Conservation (phyloP, 2,329 filamentous ascomycete genomes). For the Beauveria sp. region DNA sequence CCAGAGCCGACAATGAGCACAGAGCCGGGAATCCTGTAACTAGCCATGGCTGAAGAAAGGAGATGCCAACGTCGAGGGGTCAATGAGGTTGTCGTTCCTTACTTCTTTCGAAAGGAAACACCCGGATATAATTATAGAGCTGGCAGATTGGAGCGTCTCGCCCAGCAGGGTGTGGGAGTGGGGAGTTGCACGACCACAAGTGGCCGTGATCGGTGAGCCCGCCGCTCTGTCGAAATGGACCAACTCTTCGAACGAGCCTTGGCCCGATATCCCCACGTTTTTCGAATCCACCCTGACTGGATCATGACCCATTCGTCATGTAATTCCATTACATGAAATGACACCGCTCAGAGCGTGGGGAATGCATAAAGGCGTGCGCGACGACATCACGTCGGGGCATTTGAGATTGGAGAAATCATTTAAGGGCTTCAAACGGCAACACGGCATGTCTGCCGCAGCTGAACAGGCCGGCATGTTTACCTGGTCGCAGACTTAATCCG, state of each 20-base stretch:
- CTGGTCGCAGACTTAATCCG: not conserved
- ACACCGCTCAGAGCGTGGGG: not conserved
- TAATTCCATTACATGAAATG: not conserved
- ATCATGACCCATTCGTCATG: not conserved
- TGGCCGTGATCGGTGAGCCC: constrained; percentile 1
- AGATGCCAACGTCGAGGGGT: not conserved
- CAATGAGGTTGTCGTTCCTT: not conserved
- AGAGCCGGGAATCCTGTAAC: constrained; percentile 32
- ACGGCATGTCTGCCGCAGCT: not conserved
- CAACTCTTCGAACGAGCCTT: not conserved
- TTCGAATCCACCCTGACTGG: not conserved
- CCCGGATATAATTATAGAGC: not conserved
- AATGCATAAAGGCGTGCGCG: not conserved
- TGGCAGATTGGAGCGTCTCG: not conserved
- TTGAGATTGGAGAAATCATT: not conserved
- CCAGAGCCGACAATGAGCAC: constrained; percentile 65
- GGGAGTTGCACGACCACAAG: not conserved
- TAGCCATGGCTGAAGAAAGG: not conserved
- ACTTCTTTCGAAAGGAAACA: not conserved
- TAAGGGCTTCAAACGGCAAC: not conserved
- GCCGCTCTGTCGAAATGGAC: not conserved
- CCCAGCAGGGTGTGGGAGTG: not conserved
- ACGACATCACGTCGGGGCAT: not conserved
- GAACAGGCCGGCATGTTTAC: not conserved
- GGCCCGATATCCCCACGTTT: not conserved